Evolutionary conservation across 768 basidiomycete genomes (phyloP), one percentile per base, ranked within the genome.

Genomic region (Melanogaster broomeanus): DNA sequence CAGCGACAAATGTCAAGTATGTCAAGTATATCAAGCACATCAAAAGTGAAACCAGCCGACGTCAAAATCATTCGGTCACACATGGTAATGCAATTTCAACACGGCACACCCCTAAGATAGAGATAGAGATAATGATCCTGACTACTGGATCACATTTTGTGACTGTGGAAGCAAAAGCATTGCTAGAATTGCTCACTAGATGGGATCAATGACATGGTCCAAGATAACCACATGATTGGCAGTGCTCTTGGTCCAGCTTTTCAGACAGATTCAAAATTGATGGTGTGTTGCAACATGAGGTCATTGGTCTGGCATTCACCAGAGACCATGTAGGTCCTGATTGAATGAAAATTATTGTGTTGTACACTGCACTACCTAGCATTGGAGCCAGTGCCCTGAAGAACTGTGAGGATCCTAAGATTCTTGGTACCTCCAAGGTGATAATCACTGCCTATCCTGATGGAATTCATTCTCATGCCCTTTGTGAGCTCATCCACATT

Each of bases 331-430:
- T 62, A 95, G 91, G 80, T 89, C 18, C 85, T 89, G 27, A 94
- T 97, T 63, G 97, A 97, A 47, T 95, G 95, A 12, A 97, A 73
- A 90, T 99, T 51, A 74, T 95, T 7, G 90, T 88, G 12, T 74
- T 98, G 16, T 88, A 93, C 3, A 82, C 94, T 0, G 86, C 86
- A 27, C 69, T 99, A 38, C 97, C 97, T 7, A 92, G 85, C 38
- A 61, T 93, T 33, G 97, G 97, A 41, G 82, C 88, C 22, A 97
- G 97, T 43, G 82, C 92, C 11, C 79, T 99, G 52, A 98, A 98
- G 76, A 93, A 94, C 69, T 79, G 97, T 52, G 97, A 99, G 62
- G 97, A 99, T 69, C 88, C 93, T 42, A 99, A 98, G 72, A 75
- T 98, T 49, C 80, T 98, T 31, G 97, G 97, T 21, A 98, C 97